Percentiles rank a stretch among this genome's conserved stretches.
phyloP scores from a whole-genome alignment of 2,329 filamentous ascomycete species.

The Verticillium tricorpus region DNA sequence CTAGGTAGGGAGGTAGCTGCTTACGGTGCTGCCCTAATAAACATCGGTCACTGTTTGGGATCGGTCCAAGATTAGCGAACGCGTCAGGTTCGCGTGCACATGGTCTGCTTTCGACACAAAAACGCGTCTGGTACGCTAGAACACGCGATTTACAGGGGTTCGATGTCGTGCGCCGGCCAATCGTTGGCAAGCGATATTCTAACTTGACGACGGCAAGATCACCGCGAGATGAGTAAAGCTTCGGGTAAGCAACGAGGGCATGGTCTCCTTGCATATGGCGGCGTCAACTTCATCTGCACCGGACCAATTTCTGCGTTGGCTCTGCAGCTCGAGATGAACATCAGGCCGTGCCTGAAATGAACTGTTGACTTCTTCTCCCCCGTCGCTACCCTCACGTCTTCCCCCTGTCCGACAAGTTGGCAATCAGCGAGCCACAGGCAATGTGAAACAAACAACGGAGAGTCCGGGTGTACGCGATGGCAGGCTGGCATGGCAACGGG shows the following conservation, averaged over 20 bases:
- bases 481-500: background rate
- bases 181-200: background rate
- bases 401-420: background rate
- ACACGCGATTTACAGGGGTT: background rate
- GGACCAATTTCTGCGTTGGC: background rate
- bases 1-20: background rate
- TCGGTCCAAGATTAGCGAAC: constrained; percentile 7
- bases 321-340: background rate
- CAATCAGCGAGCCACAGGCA: background rate
- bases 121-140: background rate
- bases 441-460: background rate
- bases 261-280: background rate
- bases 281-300: background rate
- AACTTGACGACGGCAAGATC: background rate
- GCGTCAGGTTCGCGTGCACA: constrained; percentile 2
- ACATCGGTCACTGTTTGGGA: background rate
- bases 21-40: background rate
- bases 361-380: background rate
- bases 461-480: background rate
- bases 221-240: background rate
- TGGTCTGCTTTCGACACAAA: background rate
- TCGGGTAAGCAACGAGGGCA: background rate
- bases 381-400: background rate
- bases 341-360: background rate
- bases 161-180: background rate